These are phyloP conservation scores for Vigna reflexopilosa DNA, from an alignment of 306 rosid genomes.

Conservation along the genomic window DNA sequence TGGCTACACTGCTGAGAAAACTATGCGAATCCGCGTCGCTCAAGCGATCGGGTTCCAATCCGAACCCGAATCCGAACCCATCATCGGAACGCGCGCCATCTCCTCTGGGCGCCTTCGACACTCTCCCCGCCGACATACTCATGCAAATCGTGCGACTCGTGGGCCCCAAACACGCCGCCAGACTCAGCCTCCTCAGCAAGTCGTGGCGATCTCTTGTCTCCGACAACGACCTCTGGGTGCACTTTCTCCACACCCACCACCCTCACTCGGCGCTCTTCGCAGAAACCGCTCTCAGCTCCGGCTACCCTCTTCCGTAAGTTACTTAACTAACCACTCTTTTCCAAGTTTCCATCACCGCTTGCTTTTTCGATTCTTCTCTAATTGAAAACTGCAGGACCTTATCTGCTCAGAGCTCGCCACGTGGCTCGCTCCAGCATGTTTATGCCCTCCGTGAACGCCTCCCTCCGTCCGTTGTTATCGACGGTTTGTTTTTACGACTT, in stretches of 20 bases:
- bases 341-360: background rate
- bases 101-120: conserved; percentile 54
- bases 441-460: conserved; percentile 58
- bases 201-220: conserved; percentile 52
- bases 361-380: too few species aligned
- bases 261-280: conserved; percentile 51
- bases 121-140: conserved; percentile 61
- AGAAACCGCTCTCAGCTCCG: conserved; percentile 54
- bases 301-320: conserved; percentile 50
- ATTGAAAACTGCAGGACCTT: conserved; percentile 51
- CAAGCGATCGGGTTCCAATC: background rate
- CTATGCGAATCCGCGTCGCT: conserved; percentile 2
- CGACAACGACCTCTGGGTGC: conserved; percentile 61
- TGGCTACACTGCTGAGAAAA: conserved; percentile 8
- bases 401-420: conserved; percentile 27
- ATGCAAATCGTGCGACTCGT: conserved; percentile 52
- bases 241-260: conserved; percentile 48
- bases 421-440: conserved; percentile 56
- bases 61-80: background rate
- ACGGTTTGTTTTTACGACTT: conserved; percentile 53
- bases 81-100: background rate
- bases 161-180: conserved; percentile 67
- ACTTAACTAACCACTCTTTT: background rate
- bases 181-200: conserved; percentile 49
- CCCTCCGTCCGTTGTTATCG: conserved; percentile 70